phyloP scores from a whole-genome alignment of 768 basidiomycete genomes.

The Bullera alba region DNA sequence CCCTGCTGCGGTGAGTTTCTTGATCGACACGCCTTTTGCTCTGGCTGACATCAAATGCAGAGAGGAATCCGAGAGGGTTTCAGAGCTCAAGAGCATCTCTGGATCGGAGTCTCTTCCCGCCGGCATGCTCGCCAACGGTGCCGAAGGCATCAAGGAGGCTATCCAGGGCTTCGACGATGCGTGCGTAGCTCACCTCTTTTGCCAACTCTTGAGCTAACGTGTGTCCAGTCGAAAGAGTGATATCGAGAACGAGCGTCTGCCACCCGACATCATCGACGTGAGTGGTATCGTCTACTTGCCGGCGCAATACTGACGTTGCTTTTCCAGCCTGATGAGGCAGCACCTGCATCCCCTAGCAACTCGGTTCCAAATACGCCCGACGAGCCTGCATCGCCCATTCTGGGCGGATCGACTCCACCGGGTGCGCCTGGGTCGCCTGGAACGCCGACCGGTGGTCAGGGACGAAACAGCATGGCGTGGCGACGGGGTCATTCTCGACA shows the following conservation, averaged over 20 bases:
- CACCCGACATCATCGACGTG: conserved; percentile 82
- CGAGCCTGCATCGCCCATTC: conserved; percentile 12
- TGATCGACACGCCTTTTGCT: background rate
- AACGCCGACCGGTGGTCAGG: conserved; percentile 26
- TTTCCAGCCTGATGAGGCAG: conserved; percentile 41
- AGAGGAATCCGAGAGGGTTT: conserved; percentile 95
- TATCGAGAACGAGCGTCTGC: conserved; percentile 98
- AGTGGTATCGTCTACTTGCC: conserved; percentile 50
- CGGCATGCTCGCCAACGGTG: conserved; percentile 74
- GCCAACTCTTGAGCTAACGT: background rate
- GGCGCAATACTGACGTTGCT: background rate
- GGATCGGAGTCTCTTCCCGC: conserved; percentile 67
- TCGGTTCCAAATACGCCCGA: conserved; percentile 39
- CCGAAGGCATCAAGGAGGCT: conserved; percentile 90
- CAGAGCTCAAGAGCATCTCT: conserved; percentile 86
- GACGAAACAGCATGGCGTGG: conserved; percentile 43
- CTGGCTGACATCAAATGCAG: conserved; percentile 47
- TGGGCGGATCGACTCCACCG: conserved; percentile 5
- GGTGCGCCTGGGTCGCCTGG: conserved; percentile 19
- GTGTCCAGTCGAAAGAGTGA: conserved; percentile 77
- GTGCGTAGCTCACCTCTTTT: conserved; percentile 53
- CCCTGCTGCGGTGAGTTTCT: conserved; percentile 74
- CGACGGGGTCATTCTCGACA: conserved; percentile 56
- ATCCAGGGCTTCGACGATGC: conserved; percentile 93
- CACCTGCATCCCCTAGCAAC: conserved; percentile 35